Base-by-base conservation (phyloP, 495 filamentous ascomycete genomes). In the Chaetomium cochliodes region DNA sequence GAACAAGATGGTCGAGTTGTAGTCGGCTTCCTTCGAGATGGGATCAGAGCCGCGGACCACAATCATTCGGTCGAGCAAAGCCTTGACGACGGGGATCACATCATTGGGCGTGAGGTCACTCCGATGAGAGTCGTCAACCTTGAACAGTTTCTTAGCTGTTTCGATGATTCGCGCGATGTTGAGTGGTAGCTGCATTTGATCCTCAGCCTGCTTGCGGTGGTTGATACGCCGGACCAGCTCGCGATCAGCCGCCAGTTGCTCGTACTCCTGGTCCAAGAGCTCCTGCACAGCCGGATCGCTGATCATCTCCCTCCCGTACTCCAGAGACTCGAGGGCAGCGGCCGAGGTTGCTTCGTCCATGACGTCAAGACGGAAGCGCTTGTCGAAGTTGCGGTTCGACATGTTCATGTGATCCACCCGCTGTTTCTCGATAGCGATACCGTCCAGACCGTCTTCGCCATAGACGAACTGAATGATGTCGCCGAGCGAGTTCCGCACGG, bases 401-500 rank as follows among this genome's bases (percentile, higher is more conserved):
- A 90, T 85, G 61, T 84, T 86, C 71, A 97, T 89, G 73, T 90
- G 87, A 70, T 97, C 92, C 60, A 99, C 86, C 15, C 84, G 82
- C 73, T 99, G 96, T 64, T 92, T 88, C 76, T 99, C 94, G 60
- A 99, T 98, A 67, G 86, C 82, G 53, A 87, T 86, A 71, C 88
- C 94, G 71, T 99, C 94, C 6, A 97, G 84, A 68, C 94, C 94
- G 75, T 99, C 94, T 75, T 99, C 96, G 67, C 94, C 94, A 65
- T 99, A 99, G 58, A 97, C 82, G 78, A 98, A 98, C 76, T 99
- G 93, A 58, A 99, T 90, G 68, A 99, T 90, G 74, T 98, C 94
- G 41, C 93, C 93, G 41, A 97, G 83, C 30, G 96, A 98, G 76
- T 99, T 98, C 22, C 94, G 89, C 22, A 99, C 91, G 15, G 94